These are phyloP conservation scores for Elongisporangium undulatum DNA, from an alignment of 352 stramenopile species.

Conservation along the genomic window DNA sequence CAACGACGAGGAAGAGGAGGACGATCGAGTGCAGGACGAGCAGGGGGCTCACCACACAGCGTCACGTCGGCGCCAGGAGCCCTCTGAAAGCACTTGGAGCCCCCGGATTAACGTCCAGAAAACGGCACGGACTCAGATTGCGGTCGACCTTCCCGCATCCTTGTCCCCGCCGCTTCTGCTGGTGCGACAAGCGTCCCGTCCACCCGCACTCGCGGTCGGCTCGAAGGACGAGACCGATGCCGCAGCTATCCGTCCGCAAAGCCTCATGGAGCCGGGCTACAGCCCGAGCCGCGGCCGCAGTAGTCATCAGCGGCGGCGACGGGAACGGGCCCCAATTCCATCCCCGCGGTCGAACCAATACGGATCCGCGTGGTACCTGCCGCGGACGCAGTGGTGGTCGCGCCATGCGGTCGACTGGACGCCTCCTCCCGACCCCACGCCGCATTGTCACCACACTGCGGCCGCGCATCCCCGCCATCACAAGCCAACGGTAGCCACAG, in stretches of 20 bases:
- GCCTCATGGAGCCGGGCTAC: neutral
- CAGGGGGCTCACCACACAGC: neutral
- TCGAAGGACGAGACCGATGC: neutral
- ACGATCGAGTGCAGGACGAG: neutral
- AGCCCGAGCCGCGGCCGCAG: constrained; percentile 4
- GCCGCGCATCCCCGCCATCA: constrained; percentile 18
- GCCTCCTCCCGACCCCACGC: neutral
- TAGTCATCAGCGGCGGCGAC: constrained; percentile 1
- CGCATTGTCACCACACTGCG: constrained; percentile 19
- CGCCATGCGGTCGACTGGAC: constrained; percentile 26
- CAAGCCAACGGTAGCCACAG: constrained; percentile 18
- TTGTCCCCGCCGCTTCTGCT: neutral
- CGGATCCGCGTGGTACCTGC: constrained; percentile 45
- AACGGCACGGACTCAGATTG: constrained; percentile 26
- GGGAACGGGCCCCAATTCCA: constrained; percentile 5
- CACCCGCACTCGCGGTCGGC: neutral
- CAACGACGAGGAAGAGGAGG: constrained; percentile 1
- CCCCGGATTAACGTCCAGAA: constrained; percentile 49
- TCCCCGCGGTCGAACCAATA: constrained; percentile 6
- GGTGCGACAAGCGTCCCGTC: neutral
- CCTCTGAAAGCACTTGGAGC: constrained; percentile 1
- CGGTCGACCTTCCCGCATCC: constrained; percentile 22
- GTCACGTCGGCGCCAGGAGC: constrained; percentile 7
- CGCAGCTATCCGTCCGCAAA: neutral
- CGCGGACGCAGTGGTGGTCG: constrained; percentile 44